Evolutionary conservation across 1,284 basidiomycete species (phyloP), one percentile per base, ranked within the genome.

Genomic region (Irpex sp.): DNA sequence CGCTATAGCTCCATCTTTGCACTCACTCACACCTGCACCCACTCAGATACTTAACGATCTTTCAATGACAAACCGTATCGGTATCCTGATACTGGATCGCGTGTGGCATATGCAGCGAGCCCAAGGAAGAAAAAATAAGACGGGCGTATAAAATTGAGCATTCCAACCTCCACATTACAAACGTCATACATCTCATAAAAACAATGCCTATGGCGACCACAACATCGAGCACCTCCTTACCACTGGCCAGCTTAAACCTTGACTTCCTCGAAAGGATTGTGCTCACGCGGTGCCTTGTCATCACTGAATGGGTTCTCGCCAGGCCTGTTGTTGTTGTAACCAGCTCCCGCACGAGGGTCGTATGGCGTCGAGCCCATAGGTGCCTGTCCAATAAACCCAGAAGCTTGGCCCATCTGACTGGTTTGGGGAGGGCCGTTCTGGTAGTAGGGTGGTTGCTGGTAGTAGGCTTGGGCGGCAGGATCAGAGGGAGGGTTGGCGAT

Each of bases 401-500:
- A 34, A 11, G 31, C 31, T 40, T 55, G 59, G 15, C 54, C 54
- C 34, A 60, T 34, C 51, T 52, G 26, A 19, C 31, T 38, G 11
- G 37, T 52, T 21, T 31, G 57, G 15, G 34, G 36, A 15, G 40
- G 11, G 2, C 19, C 36, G n/a, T 58, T 19, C 21, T 58, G 57
- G 11, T 40, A 19, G 57, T 58, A 40, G 17, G 19, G 57, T 7
- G 54, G 48, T 15, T 58, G 62, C 36, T 58, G 62, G 64, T 70
- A 71, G 66, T 68, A 70, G 34, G 63, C 63, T 3, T 64, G 62
- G 1, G 65, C 65, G 51, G 61, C 64, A 31, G 71, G 66, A 65
- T 77, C 75, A 5, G 61, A 19, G 11, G 75, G 75, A 17, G 68
- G 70, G 65, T 77, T 77, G 60, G 75, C 71, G 65, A 76, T 67